Percentiles rank a stretch among this genome's conserved stretches.
Conservation (phyloP, 2,329 filamentous ascomycete species). For the Aspergillus tanneri region DNA sequence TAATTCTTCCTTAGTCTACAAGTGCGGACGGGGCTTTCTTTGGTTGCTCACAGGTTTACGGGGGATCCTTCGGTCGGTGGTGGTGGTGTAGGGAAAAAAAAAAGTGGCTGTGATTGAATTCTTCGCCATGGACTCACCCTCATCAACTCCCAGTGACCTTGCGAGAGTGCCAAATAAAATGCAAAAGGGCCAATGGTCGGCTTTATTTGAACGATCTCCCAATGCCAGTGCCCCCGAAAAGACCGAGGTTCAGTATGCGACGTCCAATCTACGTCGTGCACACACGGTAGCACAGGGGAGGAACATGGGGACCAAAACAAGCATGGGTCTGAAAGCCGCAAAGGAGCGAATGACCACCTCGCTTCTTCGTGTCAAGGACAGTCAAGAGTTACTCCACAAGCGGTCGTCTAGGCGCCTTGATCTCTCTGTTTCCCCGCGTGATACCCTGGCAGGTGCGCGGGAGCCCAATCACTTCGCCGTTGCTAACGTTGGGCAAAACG, state of each 20-base stretch:
- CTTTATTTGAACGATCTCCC: constrained; percentile 13
- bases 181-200: constrained; percentile 8
- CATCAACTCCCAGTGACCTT: constrained; percentile 3
- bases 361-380: constrained; percentile 49
- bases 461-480: constrained; percentile 75
- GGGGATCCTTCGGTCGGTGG: not conserved
- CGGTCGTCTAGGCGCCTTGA: constrained; percentile 44
- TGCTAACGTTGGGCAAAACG: constrained; percentile 78
- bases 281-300: constrained; percentile 40
- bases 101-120: constrained; percentile 2
- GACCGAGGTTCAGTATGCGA: constrained; percentile 21
- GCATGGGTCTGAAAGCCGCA: constrained; percentile 32
- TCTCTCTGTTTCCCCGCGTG: constrained; percentile 52
- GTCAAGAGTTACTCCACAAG: constrained; percentile 50
- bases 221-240: constrained; percentile 16
- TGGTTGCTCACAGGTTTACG: constrained; percentile 7
- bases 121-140: constrained; percentile 14
- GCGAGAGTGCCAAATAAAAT: constrained; percentile 15
- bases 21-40: constrained; percentile 6
- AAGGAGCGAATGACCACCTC: constrained; percentile 36
- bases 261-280: constrained; percentile 36
- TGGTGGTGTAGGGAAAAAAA: not conserved
- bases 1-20: constrained; percentile 6
- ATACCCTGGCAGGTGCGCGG: constrained; percentile 61
- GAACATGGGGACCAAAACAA: constrained; percentile 28